Evolutionary conservation across 768 basidiomycete species (phyloP).

Genomic region (Dioszegia aurantiaca): DNA sequence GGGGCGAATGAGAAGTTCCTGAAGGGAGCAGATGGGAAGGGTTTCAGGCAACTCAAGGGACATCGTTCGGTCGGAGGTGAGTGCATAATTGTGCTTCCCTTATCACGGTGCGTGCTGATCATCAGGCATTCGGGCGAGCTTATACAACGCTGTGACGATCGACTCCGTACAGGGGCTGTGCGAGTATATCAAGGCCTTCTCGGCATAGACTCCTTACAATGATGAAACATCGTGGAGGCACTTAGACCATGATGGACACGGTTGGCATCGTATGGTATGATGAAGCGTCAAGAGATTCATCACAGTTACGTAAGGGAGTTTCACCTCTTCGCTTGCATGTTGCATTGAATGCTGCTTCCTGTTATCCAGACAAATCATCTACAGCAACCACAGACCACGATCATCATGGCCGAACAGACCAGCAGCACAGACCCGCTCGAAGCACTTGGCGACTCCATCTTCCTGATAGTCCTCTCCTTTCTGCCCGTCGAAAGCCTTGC

Average conservation of each 20-base stretch:
- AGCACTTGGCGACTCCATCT: slow-evolving; percentile 30
- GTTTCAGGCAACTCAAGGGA: slow-evolving; percentile 84
- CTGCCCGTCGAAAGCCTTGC: slow-evolving; percentile 20
- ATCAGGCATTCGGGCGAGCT: slow-evolving; percentile 71
- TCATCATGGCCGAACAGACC: neutral
- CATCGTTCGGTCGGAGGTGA: slow-evolving; percentile 67
- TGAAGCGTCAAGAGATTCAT: too few relatives aligned
- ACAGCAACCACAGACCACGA: neutral
- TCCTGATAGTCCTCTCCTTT: slow-evolving; percentile 26
- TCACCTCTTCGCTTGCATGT: too few relatives aligned
- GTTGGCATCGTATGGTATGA: too few relatives aligned
- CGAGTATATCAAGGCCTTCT: slow-evolving; percentile 48
- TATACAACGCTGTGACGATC: slow-evolving; percentile 85
- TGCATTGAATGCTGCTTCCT: too few relatives aligned
- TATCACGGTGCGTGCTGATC: slow-evolving; percentile 4
- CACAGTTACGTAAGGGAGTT: too few relatives aligned
- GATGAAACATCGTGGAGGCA: too few relatives aligned
- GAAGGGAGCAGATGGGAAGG: slow-evolving; percentile 70
- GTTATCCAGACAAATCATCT: too few relatives aligned
- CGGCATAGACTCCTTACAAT: neutral
- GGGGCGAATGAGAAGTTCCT: slow-evolving; percentile 72
- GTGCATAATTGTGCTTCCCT: slow-evolving; percentile 4
- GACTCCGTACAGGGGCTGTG: slow-evolving; percentile 62
- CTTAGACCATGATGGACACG: too few relatives aligned
- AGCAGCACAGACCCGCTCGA: slow-evolving; percentile 16